A percentile compares a stretch with the other conserved stretches of the same genome.
phyloP scores from a whole-genome alignment of 495 filamentous ascomycete genomes.

The Talaromyces proteolyticus region DNA sequence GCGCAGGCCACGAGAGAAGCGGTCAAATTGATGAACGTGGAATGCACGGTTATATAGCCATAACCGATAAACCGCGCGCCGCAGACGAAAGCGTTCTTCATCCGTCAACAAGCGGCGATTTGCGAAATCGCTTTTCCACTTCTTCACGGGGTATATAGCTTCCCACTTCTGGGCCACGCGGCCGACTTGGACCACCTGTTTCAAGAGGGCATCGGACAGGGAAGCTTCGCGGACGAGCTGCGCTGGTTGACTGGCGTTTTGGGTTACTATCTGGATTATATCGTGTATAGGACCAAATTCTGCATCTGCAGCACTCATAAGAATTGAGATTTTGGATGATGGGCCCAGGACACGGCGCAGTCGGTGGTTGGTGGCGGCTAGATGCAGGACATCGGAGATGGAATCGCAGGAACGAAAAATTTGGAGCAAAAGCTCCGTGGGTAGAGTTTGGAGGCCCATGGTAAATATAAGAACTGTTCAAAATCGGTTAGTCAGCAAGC shows the following conservation, averaged over 20 bases:
- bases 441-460: constrained; percentile 46
- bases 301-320: constrained; percentile 43
- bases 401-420: constrained; percentile 51
- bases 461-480: constrained; percentile 3
- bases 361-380: constrained; percentile 47
- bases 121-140: constrained; percentile 55
- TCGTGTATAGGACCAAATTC: constrained; percentile 58
- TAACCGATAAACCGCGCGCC: constrained; percentile 62
- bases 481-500: background rate
- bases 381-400: constrained; percentile 46
- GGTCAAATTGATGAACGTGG: constrained; percentile 40
- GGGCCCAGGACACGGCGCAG: constrained; percentile 47
- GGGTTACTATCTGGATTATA: constrained; percentile 53
- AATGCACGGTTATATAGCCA: constrained; percentile 61
- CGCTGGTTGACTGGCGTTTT: constrained; percentile 50
- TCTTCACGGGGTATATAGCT: constrained; percentile 60
- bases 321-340: constrained; percentile 47
- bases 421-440: constrained; percentile 58
- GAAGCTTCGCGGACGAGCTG: constrained; percentile 40
- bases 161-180: constrained; percentile 57
- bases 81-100: constrained; percentile 53
- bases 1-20: constrained; percentile 38
- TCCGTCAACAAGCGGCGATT: constrained; percentile 55
- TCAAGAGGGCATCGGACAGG: constrained; percentile 48
- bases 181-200: constrained; percentile 53